Percentiles rank a stretch among this genome's conserved stretches.
These are phyloP conservation scores for Jacaranda mimosifolia DNA, from an alignment of 257 asterid species.

Conservation along the genomic window DNA sequence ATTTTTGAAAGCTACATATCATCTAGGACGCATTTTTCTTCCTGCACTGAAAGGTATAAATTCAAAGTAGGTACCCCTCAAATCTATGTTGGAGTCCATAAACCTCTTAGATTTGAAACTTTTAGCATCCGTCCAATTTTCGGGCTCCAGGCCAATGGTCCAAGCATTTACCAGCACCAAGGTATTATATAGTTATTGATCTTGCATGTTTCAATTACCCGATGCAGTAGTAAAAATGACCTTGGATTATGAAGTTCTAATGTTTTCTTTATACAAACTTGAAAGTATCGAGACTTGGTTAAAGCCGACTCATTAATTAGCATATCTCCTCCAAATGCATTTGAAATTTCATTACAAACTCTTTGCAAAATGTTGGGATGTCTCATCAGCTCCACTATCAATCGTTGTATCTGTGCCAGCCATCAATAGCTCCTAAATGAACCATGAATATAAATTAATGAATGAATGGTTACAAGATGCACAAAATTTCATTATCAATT, in stretches of 20 bases:
- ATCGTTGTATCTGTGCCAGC: constrained; percentile 28
- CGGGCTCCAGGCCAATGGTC: constrained; percentile 31
- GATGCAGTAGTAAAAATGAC: constrained; percentile 34
- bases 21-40: constrained; percentile 38
- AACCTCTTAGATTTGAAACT: constrained; percentile 37
- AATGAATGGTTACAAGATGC: neutral
- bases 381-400: constrained; percentile 20
- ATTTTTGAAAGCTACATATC: constrained; percentile 11
- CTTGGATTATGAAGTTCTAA: constrained; percentile 31
- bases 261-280: constrained; percentile 36
- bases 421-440: constrained; percentile 13
- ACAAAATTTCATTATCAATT: too few relatives aligned
- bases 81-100: constrained; percentile 16
- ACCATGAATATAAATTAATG: too few relatives aligned
- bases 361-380: neutral
- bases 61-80: neutral
- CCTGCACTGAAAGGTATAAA: constrained; percentile 37
- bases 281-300: neutral
- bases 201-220: constrained; percentile 28
- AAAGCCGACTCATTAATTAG: neutral
- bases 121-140: constrained; percentile 15
- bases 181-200: constrained; percentile 32
- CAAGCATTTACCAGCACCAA: constrained; percentile 38
- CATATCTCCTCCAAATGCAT: neutral
- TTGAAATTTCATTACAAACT: constrained; percentile 8